Base-by-base conservation (phyloP, 2,329 filamentous ascomycete species). In the Karstenula rhodostoma region DNA sequence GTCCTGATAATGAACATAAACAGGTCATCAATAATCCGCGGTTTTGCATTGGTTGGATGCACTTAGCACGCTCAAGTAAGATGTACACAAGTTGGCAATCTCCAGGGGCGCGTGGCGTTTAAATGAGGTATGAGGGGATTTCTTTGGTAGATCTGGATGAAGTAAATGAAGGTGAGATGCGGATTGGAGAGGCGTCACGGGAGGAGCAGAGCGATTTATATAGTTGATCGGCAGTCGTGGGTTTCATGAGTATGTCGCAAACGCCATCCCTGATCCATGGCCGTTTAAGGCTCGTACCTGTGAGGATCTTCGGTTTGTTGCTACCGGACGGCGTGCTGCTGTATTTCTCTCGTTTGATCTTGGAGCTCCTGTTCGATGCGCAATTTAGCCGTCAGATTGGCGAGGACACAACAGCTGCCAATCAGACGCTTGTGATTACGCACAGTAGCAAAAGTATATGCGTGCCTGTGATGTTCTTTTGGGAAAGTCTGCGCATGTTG, bases 1-100 rank as follows among this genome's bases (percentile, higher is more conserved):
- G 47, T n/a, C 29, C 25, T 46, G 49, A 51, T 50, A 56, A 44
- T 56, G 57, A 54, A 27, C 35, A 46, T 51, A 59, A 46, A 59
- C 50, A 32, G 46, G 51, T 56, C 51, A 59, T 56, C 37, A 12
- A 37, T 19, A 44, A 43, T 57, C 25, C 49, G 22, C 22, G 10
- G 44, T 25, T 8, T 43, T 33, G 54, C 35, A 49, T 57, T 53
- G 58, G 58, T 49, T 10, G 15, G 27, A 4, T 15, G 25, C 29
- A 12, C n/a, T 47, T 44, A 37, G 23, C 32, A 50, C 25, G 27
- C 52, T 23, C 25, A 47, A 29, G 8, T 19, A 25, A 44, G 15
- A 53, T 53, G 19, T 33, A 35, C 13, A 12, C 17, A 40, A 40
- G 23, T 15, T 42, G 12, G 50, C 2, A 37, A 48, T 43, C 10